Base-by-base conservation (phyloP, 1,139 yeast genomes). In the Debaryomyces singareniensis region DNA sequence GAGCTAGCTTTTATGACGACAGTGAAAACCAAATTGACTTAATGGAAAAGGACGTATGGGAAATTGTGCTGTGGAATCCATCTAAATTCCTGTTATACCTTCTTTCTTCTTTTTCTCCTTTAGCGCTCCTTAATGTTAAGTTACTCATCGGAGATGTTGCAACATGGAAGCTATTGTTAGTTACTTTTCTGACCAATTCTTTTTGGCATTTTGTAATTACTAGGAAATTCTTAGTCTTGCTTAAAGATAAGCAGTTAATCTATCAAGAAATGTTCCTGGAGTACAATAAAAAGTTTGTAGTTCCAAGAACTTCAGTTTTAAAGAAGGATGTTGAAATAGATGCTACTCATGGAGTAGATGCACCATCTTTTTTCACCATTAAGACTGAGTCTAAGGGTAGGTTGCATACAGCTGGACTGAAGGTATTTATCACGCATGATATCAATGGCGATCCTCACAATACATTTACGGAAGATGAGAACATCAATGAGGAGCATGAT, bases 271-370 rank as follows among this genome's bases (percentile, higher is more conserved):
- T 75, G 44, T 62, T 78, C 36, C 68, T 67, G 21, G 93, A 82
- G 44, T 78, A 78, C 44, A 72, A 78, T 40, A 56, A 65, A 25
- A 81, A 81, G 47, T 74, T 68, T 38, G 82, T 81, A n/a, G 68
- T 68, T 29, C 87, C 89, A 3, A 68, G 70, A 32, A 55, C 74
- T 1, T 65, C 75, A 5, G 64, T 67, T 5, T 53, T 67, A 31
- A 66, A 68, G 32, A 73, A 78, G 40, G 87, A 82, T 44, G 87
- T 72, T 3, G 64, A 72, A 28, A 63, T 80, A 7, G 89, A 82
- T 49, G 77, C 86, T 6, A 73, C 80, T 18, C 49, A 41, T 33
- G 69, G 68, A 3, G 62, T 62, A 13, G 29, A 16, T 4, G 15
- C 16, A 2, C 50, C 36, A 3, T 37, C 45, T 20, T 54, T 55